Base-by-base conservation (phyloP, 495 filamentous ascomycete genomes). In the Penicillium flavigenum region DNA sequence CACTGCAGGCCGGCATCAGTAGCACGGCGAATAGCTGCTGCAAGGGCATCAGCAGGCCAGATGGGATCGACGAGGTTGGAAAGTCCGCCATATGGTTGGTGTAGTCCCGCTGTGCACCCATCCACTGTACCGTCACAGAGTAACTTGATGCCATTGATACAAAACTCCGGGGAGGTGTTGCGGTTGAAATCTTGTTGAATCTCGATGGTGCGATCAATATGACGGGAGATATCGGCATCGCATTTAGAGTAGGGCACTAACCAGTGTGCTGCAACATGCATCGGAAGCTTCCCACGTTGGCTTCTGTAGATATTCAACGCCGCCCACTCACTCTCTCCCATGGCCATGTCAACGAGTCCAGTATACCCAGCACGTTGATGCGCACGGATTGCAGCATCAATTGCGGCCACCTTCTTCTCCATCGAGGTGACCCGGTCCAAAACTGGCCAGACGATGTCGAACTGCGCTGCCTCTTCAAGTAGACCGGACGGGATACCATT, bases 41-140 rank as follows among this genome's bases (percentile, higher is more conserved):
- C 24, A 11, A 62, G 46, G 16, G 44, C 1, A 16, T 45, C 32
- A 0, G 38, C 47, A 2, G 47, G 45, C 56, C 60, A 62, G 11
- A 62, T 62, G 0, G 55, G 60, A 5, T 58, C 55, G 22, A 54
- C 36, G 20, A 41, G 12, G 19, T 42, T 31, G 16, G 20, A 14
- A 12, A 50, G 5, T 10, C 44, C 55, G n/a, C 49, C 60, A 45
- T 86, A 86, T 2, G 82, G 81, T 64, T 83, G 75, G n/a, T 71
- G 71, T 44, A 86, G 58, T 5, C 73, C 80, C 0, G 83, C 83
- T 9, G 83, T 86, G 61, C 82, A 85, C 0, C 76, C 80, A 56
- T 86, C 83, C 45, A 86, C 72, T 7, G 83, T 79, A 1, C 83
- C 83, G 56, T 86, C 83, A 48, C 80, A 80, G 26, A 86, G 83